Percentiles rank a stretch among this genome's conserved stretches.
Conservation (phyloP, 1,139 yeast genomes). For the Yamadazyma sp. region DNA sequence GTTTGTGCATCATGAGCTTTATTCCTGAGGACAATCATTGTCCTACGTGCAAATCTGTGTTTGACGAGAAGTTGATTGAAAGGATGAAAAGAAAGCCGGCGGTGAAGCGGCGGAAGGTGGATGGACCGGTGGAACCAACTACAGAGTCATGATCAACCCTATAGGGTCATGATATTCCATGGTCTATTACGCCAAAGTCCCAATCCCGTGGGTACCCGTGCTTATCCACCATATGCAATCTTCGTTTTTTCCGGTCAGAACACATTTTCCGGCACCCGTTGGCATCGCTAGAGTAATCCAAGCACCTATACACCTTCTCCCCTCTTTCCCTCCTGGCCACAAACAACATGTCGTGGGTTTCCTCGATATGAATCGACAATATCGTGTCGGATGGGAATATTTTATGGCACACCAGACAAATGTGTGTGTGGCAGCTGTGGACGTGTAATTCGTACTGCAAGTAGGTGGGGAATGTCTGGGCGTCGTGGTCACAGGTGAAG, state of each 20-base stretch:
- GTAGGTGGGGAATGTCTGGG: conserved; percentile 18
- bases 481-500: conserved; percentile 1
- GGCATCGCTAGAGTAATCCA: conserved; percentile 16
- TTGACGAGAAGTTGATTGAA: conserved; percentile 48
- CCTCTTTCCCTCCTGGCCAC: conserved; percentile 36
- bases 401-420: conserved; percentile 42
- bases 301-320: conserved; percentile 41
- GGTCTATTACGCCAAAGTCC: conserved; percentile 38
- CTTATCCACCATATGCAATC: conserved; percentile 46
- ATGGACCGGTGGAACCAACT: conserved; percentile 5
- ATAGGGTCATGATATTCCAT: conserved; percentile 14
- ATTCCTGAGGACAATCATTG: conserved; percentile 55
- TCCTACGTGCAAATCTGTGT: conserved; percentile 54
- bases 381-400: conserved; percentile 40
- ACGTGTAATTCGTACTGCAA: conserved; percentile 33
- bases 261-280: conserved; percentile 34
- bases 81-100: conserved; percentile 53
- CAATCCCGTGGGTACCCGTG: conserved; percentile 51
- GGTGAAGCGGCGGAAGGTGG: conserved; percentile 43
- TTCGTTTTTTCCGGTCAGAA: conserved; percentile 34
- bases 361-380: conserved; percentile 50
- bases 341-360: conserved; percentile 53
- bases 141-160: too few species aligned
- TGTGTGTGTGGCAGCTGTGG: conserved; percentile 20
- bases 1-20: conserved; percentile 77